Percentiles rank a stretch among this genome's conserved stretches.
These are phyloP conservation scores for Paraphaeosphaeria minitans DNA, from an alignment of 2,329 filamentous ascomycete species.

Conservation along the genomic window DNA sequence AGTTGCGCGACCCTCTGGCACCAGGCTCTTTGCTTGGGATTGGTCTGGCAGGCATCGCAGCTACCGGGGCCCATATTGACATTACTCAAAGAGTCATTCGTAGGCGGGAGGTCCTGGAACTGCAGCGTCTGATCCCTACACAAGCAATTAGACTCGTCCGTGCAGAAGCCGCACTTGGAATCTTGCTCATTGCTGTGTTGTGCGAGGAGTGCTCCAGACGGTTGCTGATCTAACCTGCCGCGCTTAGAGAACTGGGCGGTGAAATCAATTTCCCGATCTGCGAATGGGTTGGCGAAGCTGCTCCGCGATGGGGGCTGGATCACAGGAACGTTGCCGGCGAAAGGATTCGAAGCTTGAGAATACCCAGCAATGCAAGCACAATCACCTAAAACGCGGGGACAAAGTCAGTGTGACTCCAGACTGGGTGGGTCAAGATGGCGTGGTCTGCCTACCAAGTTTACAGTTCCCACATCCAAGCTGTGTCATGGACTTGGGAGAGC, in stretches of 20 bases:
- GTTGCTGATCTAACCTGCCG: slow-evolving; percentile 16
- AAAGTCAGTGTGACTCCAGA: too few species aligned
- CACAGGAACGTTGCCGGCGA: slow-evolving; percentile 29
- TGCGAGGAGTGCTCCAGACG: slow-evolving; percentile 30
- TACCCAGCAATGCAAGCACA: slow-evolving; percentile 43
- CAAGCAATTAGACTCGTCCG: slow-evolving; percentile 36
- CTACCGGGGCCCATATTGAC: slow-evolving; percentile 33
- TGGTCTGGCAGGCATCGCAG: slow-evolving; percentile 42
- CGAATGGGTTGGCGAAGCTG: slow-evolving; percentile 21
- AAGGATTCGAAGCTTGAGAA: slow-evolving; percentile 25
- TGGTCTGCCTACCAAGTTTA: slow-evolving; percentile 17
- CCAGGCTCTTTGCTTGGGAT: slow-evolving; percentile 43
- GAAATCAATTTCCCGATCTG: slow-evolving; percentile 43
- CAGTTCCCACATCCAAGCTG: slow-evolving; percentile 34
- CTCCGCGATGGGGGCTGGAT: slow-evolving; percentile 5
- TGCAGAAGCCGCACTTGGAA: slow-evolving; percentile 43
- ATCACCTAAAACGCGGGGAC: slow-evolving; percentile 18
- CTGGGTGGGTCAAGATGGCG: too few species aligned
- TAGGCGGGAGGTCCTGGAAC: slow-evolving; percentile 12
- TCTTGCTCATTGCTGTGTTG: slow-evolving; percentile 19
- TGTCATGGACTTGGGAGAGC: slow-evolving; percentile 22
- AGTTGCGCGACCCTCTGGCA: slow-evolving; percentile 42
- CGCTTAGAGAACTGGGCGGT: slow-evolving; percentile 31
- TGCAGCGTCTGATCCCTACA: slow-evolving; percentile 32
- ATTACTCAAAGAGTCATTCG: slow-evolving; percentile 15